A percentile compares a stretch with the other conserved stretches of the same genome.
These are phyloP conservation scores for Nigrospora sphaerica DNA, from an alignment of 2,329 filamentous ascomycete genomes.

Conservation along the genomic window DNA sequence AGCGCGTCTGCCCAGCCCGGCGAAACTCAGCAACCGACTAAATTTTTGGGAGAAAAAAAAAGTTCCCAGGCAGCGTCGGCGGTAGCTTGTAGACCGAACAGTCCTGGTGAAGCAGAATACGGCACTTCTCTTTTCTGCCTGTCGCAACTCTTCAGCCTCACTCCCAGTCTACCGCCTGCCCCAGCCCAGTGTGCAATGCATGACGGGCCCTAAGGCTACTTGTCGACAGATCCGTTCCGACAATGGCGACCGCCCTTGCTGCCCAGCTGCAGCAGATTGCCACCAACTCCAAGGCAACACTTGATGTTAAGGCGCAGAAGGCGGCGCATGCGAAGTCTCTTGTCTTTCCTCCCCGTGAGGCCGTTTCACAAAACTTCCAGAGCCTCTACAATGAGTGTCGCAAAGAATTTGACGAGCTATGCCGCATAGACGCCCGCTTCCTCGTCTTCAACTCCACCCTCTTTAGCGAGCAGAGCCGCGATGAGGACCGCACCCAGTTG, in stretches of 20 bases:
- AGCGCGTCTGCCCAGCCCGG: conserved; percentile 8
- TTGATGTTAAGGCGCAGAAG: conserved; percentile 90
- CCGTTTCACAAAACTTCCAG: conserved; percentile 83
- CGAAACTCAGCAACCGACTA: conserved; percentile 15
- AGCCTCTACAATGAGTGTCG: conserved; percentile 79
- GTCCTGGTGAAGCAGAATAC: no score
- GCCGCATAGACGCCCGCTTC: conserved; percentile 77
- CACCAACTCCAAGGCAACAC: conserved; percentile 78
- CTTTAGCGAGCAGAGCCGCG: conserved; percentile 90
- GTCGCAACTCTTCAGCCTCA: no score
- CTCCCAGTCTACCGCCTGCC: no score
- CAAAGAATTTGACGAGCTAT: conserved; percentile 88
- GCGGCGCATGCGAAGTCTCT: conserved; percentile 88
- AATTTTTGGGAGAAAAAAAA: conserved; percentile 14
- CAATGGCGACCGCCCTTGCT: conserved; percentile 80
- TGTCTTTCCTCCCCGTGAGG: conserved; percentile 82
- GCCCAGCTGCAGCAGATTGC: conserved; percentile 92
- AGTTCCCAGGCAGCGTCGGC: background rate
- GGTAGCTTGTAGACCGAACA: no score
- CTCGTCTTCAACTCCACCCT: conserved; percentile 65
- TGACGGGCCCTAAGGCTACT: no score
- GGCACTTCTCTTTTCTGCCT: no score
- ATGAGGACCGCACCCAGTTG: conserved; percentile 81
- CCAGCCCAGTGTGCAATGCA: no score
- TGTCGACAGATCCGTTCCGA: conserved; percentile 1